Evolutionary conservation across 805 yeast genomes (phyloP).

Genomic region (Brettanomyces naardenensis): DNA sequence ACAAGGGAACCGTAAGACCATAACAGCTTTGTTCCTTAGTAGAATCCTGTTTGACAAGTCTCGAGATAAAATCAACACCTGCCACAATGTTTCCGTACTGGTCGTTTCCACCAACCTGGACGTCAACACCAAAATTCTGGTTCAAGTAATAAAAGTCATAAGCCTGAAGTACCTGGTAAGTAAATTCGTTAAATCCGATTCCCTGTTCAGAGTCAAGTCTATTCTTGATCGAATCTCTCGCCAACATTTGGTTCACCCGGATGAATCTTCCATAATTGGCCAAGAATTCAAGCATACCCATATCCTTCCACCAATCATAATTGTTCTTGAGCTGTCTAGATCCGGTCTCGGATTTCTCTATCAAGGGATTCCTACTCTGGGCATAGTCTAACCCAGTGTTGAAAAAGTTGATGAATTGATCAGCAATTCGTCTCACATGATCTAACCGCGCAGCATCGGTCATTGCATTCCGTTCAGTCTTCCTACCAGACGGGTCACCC

Average conservation of each 20-base stretch:
- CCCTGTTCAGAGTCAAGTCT: constrained; percentile 66
- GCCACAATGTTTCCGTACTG: constrained; percentile 99
- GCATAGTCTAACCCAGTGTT: constrained; percentile 58
- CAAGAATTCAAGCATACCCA: constrained; percentile 71
- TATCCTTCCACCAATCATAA: constrained; percentile 76
- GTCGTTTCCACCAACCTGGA: constrained; percentile 94
- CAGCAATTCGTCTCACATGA: constrained; percentile 53
- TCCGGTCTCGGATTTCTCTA: constrained; percentile 11
- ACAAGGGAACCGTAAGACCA: constrained; percentile 84
- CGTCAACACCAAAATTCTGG: constrained; percentile 44
- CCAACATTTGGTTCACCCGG: constrained; percentile 79
- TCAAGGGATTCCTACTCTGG: constrained; percentile 31
- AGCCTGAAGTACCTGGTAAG: constrained; percentile 90
- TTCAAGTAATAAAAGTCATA: constrained; percentile 84
- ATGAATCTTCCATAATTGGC: constrained; percentile 70
- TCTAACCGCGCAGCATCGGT: constrained; percentile 39
- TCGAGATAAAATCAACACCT: constrained; percentile 77
- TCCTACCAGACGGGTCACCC: constrained; percentile 94
- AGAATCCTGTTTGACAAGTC: constrained; percentile 31
- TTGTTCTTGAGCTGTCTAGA: constrained; percentile 43
- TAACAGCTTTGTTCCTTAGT: constrained; percentile 28
- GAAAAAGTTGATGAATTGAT: constrained; percentile 58
- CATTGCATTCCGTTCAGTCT: constrained; percentile 62
- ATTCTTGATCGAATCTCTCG: constrained; percentile 77
- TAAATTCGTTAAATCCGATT: constrained; percentile 87